Percentiles rank a stretch among this genome's conserved stretches.
Conservation (phyloP, 495 filamentous ascomycete genomes). For the Wilcoxina mikolae region DNA sequence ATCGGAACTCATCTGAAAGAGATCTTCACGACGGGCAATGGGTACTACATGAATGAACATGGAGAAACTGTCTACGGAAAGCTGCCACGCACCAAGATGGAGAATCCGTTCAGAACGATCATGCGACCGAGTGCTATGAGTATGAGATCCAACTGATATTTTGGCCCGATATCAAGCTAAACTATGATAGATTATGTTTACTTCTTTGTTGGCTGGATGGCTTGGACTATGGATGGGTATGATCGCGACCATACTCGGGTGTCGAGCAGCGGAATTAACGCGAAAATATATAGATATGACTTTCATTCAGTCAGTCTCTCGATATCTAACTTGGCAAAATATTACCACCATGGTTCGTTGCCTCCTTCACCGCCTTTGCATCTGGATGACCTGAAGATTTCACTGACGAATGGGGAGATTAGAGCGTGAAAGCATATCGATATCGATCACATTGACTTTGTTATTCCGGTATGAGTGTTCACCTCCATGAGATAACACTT, state of each 20-base stretch:
- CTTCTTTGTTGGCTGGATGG: slow-evolving; percentile 30
- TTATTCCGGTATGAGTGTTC: slow-evolving; percentile 44
- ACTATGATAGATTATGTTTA: slow-evolving; percentile 21
- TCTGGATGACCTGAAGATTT: no score
- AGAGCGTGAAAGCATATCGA: slow-evolving; percentile 47
- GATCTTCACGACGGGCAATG: slow-evolving; percentile 26
- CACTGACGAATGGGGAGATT: neutral
- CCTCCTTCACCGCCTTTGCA: neutral
- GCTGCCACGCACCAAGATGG: slow-evolving; percentile 22
- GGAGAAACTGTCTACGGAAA: slow-evolving; percentile 26
- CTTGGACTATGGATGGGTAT: slow-evolving; percentile 31
- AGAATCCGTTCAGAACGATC: slow-evolving; percentile 26
- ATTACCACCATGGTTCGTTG: slow-evolving; percentile 37
- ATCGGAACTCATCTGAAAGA: slow-evolving; percentile 20
- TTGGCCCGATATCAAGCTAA: neutral
- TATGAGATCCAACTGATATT: slow-evolving; percentile 2
- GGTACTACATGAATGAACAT: slow-evolving; percentile 23
- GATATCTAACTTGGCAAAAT: slow-evolving; percentile 49
- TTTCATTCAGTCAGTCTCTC: slow-evolving; percentile 65
- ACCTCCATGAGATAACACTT: neutral
- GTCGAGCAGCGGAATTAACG: slow-evolving; percentile 25
- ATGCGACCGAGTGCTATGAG: slow-evolving; percentile 24
- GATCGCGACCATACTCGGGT: slow-evolving; percentile 38
- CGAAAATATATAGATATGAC: slow-evolving; percentile 36
- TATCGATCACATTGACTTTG: slow-evolving; percentile 60